These are phyloP conservation scores for Fusarium caatingaense DNA, from an alignment of 2,329 filamentous ascomycete species.

Conservation along the genomic window DNA sequence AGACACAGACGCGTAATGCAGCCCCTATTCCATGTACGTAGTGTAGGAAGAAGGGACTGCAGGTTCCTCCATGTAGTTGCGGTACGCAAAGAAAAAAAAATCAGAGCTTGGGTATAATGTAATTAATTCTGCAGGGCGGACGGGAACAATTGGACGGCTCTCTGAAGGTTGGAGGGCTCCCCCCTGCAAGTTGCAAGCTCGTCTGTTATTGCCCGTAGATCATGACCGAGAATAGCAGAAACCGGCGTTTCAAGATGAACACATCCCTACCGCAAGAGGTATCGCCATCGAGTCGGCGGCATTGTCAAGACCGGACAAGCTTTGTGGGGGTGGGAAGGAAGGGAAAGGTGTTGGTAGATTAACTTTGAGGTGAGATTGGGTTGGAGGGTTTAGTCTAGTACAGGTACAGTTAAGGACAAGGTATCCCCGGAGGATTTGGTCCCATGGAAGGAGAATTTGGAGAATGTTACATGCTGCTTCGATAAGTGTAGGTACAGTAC, in stretches of 20 bases:
- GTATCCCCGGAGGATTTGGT: constrained; percentile 17
- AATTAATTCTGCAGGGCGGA: constrained; percentile 5
- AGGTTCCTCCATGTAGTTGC: neutral
- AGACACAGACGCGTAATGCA: constrained; percentile 30
- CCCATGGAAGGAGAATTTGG: neutral
- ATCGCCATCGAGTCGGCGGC: constrained; percentile 40
- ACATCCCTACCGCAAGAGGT: constrained; percentile 48
- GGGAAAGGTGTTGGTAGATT: constrained; percentile 32
- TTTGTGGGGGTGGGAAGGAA: constrained; percentile 48
- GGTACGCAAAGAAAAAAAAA: neutral
- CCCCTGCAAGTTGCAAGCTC: constrained; percentile 6
- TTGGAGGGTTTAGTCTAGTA: constrained; percentile 16
- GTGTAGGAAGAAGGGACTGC: neutral
- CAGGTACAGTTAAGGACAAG: neutral
- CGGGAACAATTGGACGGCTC: constrained; percentile 11
- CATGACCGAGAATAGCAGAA: constrained; percentile 43
- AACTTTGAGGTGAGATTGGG: constrained; percentile 28
- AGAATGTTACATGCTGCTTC: neutral
- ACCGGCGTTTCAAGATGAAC: constrained; percentile 51
- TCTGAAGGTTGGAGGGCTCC: neutral
- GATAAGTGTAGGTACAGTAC: neutral
- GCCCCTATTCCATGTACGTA: constrained; percentile 18
- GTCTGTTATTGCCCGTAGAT: constrained; percentile 40
- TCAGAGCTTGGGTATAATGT: neutral
- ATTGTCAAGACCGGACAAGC: constrained; percentile 55